Conservation (phyloP, 2,329 filamentous ascomycete species). For the Botrytis aclada region DNA sequence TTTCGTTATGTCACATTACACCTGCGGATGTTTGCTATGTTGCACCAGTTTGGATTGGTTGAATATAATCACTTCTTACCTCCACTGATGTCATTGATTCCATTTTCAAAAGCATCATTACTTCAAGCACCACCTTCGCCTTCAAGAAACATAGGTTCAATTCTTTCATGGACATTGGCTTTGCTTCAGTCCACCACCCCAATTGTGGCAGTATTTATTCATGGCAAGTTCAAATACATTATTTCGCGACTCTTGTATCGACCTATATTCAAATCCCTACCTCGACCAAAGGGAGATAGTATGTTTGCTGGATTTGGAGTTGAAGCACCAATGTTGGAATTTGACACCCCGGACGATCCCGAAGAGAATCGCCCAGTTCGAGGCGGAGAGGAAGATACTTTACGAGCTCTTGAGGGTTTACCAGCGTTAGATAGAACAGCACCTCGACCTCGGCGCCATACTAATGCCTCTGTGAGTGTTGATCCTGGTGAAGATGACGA, state of each 20-base stretch:
- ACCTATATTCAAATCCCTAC: constrained; percentile 34
- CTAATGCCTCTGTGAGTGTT: constrained; percentile 31
- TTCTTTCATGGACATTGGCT: constrained; percentile 25
- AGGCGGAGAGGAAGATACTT: constrained; percentile 31
- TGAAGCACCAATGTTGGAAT: constrained; percentile 25
- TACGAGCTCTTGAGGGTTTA: constrained; percentile 36
- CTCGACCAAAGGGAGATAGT: constrained; percentile 34
- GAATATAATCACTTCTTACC: constrained; percentile 3
- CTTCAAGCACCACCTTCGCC: constrained; percentile 26
- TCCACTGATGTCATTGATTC: constrained; percentile 23
- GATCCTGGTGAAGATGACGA: constrained; percentile 33
- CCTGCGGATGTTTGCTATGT: constrained; percentile 35
- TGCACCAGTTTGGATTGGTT: constrained; percentile 37
- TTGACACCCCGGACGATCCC: constrained; percentile 28
- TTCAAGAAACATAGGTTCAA: constrained; percentile 19
- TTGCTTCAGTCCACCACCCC: constrained; percentile 28
- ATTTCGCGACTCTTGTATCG: constrained; percentile 32
- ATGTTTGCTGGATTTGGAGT: constrained; percentile 31
- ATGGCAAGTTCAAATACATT: constrained; percentile 30
- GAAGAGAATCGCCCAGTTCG: constrained; percentile 20
- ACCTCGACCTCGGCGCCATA: constrained; percentile 21
- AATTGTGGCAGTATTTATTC: constrained; percentile 29
- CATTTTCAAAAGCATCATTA: constrained; percentile 33
- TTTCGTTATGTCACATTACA: constrained; percentile 34
- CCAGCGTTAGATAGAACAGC: constrained; percentile 26